Evolutionary conservation across 345 rosid species (phyloP).

Genomic region (Eucalyptus leucophloia): DNA sequence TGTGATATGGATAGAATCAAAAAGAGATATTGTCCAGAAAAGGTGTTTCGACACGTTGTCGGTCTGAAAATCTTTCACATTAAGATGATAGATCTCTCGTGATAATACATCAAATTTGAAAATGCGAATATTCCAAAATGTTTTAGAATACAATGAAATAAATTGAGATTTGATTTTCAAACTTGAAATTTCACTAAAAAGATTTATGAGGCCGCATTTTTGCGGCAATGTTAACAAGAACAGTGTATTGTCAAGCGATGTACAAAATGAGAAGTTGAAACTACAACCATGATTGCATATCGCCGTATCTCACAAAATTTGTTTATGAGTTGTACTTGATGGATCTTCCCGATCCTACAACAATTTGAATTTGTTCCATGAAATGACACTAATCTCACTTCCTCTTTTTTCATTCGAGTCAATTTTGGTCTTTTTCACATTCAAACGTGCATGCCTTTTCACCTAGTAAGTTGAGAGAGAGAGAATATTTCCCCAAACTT

Average conservation of each 20-base stretch:
- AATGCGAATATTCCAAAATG: background rate
- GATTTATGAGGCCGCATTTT: background rate
- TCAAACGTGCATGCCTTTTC: background rate
- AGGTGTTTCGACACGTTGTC: background rate
- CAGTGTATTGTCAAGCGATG: rapidly evolving
- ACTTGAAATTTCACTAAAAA: background rate
- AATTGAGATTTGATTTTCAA: background rate
- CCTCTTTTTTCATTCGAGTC: background rate
- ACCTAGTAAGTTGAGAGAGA: background rate
- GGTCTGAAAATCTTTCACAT: background rate
- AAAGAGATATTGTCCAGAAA: background rate
- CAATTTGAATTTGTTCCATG: background rate
- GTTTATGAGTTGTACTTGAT: background rate
- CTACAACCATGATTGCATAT: background rate
- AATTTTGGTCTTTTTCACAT: background rate
- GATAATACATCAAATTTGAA: background rate
- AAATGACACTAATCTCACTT: background rate
- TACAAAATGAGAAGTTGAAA: background rate
- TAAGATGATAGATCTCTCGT: background rate
- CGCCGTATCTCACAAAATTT: background rate
- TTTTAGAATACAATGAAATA: background rate
- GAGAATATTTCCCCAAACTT: background rate
- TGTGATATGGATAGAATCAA: background rate
- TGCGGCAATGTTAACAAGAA: background rate
- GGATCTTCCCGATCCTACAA: background rate